Conservation (phyloP, 257 asterid species). For the Solanum ahanhuiri region DNA sequence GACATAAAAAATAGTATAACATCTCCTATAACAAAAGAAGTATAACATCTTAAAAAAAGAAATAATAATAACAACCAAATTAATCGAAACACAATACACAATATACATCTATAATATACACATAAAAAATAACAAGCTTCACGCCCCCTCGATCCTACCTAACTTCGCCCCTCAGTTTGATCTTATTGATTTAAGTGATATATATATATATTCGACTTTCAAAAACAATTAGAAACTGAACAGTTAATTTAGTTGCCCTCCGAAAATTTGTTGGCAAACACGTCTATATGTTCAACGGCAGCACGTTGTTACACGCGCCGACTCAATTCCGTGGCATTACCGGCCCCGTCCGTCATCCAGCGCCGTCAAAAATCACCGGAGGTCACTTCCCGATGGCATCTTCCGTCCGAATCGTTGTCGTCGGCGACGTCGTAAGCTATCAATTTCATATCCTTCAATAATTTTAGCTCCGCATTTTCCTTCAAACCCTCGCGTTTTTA, state of each 20-base stretch:
- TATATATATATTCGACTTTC: no score
- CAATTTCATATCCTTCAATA: background rate
- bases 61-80: no score
- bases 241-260: background rate
- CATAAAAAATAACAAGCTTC: no score
- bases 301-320: slow-evolving; percentile 54
- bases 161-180: no score
- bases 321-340: slow-evolving; percentile 19
- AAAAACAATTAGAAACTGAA: background rate
- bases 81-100: background rate
- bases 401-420: slow-evolving; percentile 66
- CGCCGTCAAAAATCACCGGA: slow-evolving; percentile 11
- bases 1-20: no score
- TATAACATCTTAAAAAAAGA: no score
- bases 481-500: background rate
- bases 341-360: slow-evolving; percentile 6
- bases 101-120: no score
- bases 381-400: slow-evolving; percentile 28
- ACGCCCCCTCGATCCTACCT: background rate
- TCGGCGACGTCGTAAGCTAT: slow-evolving; percentile 76
- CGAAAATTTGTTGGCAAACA: background rate
- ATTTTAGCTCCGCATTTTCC: background rate
- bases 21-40: no score
- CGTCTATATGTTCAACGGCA: slow-evolving; percentile 13
- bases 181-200: background rate